Base-by-base conservation (phyloP, 169 alveolate genomes). In the Fabrea salina region DNA sequence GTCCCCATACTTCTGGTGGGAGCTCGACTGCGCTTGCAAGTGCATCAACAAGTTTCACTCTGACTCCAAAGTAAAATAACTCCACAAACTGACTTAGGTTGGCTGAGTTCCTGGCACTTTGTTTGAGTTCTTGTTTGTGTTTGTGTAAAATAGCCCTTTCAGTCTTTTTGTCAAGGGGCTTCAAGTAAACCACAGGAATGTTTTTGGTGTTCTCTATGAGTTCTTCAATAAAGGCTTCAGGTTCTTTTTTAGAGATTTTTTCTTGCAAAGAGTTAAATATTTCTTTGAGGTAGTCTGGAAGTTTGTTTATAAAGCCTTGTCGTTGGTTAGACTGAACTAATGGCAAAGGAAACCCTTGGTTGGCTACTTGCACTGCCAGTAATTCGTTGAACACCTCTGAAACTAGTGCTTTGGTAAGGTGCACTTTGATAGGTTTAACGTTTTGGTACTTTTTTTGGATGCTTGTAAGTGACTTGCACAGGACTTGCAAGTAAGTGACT, bases 101-200 rank as follows among this genome's bases (percentile, higher is more conserved):
- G n/a, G n/a, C n/a, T n/a, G n/a, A n/a, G n/a, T n/a, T n/a, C n/a
- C n/a, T n/a, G n/a, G n/a, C n/a, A n/a, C n/a, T n/a, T n/a, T n/a
- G n/a, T n/a, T 70, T 70, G 22, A 25, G 2, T 43, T 50, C 79
- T 19, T 25, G 22, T 50, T 37, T 43, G 16, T 47, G n/a, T 6
- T 50, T 70, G n/a, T 49, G 61, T 25, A 50, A 43, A 13, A 70
- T 49, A 27, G 13, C 22, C 49, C 71, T 74, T 54, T 74, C 81
- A 27, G 71, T 74, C 22, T 74, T 74, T 33, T 74, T 74, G 37
- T 74, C 81, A 0, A 74, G 44, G 2, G 74, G 47, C 22, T 43
- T 74, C 6, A 74, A 33, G 4, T 32, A 13, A 1, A 53, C 58
- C 35, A 74, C 50, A 7, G 81, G 81, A 3, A 74, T 50, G 54